Conservation (phyloP, 2,329 filamentous ascomycete species). For the Fusarium sp. region DNA sequence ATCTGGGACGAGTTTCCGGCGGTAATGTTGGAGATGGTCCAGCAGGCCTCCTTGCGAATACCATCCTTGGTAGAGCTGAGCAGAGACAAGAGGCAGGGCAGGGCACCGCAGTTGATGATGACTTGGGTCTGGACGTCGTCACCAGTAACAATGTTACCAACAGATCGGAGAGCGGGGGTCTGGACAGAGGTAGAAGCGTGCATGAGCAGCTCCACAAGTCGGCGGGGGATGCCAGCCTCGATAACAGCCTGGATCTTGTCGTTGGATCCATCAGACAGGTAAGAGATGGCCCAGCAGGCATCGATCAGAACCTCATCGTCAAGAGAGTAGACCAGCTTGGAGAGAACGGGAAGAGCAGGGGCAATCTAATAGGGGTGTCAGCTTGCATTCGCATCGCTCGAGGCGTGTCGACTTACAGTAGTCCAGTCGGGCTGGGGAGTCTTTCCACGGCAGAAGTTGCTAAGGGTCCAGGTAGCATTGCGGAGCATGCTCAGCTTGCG, state of each 20-base stretch:
- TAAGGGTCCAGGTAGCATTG: conserved; percentile 98
- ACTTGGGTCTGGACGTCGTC: conserved; percentile 99
- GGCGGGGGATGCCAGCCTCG: conserved; percentile 95
- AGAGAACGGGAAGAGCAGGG: conserved; percentile 91
- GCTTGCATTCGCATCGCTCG: conserved; percentile 2
- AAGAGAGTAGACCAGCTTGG: conserved; percentile 97
- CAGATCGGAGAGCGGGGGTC: conserved; percentile 94
- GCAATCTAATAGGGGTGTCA: conserved; percentile 73
- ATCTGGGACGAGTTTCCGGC: conserved; percentile 98
- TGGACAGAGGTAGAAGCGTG: conserved; percentile 98
- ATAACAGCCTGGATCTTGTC: conserved; percentile 99
- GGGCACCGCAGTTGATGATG: conserved; percentile 97
- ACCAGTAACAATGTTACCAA: conserved; percentile 98
- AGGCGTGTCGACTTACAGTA: conserved; percentile 71
- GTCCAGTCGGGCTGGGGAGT: conserved; percentile 98
- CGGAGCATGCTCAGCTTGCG: conserved; percentile 99
- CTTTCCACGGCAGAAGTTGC: conserved; percentile 99
- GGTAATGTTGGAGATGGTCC: conserved; percentile 99
- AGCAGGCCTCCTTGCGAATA: conserved; percentile 99
- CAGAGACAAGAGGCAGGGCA: conserved; percentile 91
- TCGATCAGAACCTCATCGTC: conserved; percentile 99
- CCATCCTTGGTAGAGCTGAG: conserved; percentile 98
- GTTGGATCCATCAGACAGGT: conserved; percentile 96
- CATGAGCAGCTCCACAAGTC: conserved; percentile 96
- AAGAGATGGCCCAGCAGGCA: conserved; percentile 99